Percentiles rank a stretch among this genome's conserved stretches.
phyloP scores from a whole-genome alignment of 768 basidiomycete species.

The Tricholomella constricta region DNA sequence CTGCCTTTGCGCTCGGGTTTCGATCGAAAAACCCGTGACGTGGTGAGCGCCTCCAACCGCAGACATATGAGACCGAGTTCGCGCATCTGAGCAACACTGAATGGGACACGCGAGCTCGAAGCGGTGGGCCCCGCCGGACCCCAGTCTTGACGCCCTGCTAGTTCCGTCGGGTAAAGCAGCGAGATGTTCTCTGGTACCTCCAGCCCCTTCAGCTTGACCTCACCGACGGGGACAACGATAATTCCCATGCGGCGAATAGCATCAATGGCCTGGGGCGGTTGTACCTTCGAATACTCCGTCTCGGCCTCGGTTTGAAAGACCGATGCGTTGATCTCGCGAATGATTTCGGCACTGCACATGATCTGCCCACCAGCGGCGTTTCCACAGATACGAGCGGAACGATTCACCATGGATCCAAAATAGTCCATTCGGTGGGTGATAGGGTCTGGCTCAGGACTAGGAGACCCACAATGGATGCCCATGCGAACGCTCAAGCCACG shows the following conservation, averaged over 20 bases:
- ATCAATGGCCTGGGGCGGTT: slow-evolving; percentile 65
- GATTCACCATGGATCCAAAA: slow-evolving; percentile 95
- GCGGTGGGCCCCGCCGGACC: slow-evolving; percentile 31
- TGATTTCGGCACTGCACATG: slow-evolving; percentile 85
- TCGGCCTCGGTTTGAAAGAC: slow-evolving; percentile 55
- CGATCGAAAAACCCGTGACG: slow-evolving; percentile 58
- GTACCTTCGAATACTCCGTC: slow-evolving; percentile 60
- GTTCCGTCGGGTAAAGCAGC: slow-evolving; percentile 74
- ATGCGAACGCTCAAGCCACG: slow-evolving; percentile 93
- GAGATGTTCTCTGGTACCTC: slow-evolving; percentile 89
- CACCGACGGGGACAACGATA: slow-evolving; percentile 75
- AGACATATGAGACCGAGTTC: slow-evolving; percentile 74
- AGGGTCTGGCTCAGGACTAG: slow-evolving; percentile 88
- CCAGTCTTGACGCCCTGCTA: slow-evolving; percentile 69
- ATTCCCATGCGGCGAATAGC: slow-evolving; percentile 75
- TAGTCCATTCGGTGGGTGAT: slow-evolving; percentile 97
- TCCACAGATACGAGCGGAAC: slow-evolving; percentile 81
- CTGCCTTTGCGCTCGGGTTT: slow-evolving; percentile 47
- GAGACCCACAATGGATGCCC: slow-evolving; percentile 93
- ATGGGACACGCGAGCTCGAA: slow-evolving; percentile 57
- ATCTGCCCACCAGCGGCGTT: slow-evolving; percentile 92
- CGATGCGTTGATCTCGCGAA: slow-evolving; percentile 75
- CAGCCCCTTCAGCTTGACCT: slow-evolving; percentile 91
- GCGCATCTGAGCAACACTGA: slow-evolving; percentile 73
- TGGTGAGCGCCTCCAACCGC: slow-evolving; percentile 76